These are phyloP conservation scores for Erigeron canadensis DNA, from an alignment of 129 eudicot species.

Conservation along the genomic window DNA sequence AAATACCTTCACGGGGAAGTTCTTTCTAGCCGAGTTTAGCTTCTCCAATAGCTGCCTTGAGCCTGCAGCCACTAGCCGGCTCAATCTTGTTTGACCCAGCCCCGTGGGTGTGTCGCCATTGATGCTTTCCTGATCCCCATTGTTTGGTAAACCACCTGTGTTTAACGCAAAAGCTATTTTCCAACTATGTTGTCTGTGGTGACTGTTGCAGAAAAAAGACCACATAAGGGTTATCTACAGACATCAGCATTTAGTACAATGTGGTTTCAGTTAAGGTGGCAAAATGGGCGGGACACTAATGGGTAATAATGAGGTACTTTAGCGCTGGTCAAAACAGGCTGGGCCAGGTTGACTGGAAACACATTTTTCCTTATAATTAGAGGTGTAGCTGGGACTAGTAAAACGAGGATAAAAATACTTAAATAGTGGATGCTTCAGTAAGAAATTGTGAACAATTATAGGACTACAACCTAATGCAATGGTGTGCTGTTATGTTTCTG, in stretches of 20 bases:
- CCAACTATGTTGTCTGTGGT: slow-evolving; percentile 24
- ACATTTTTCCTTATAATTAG: background rate
- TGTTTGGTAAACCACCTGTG: slow-evolving; percentile 60
- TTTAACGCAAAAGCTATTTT: slow-evolving; percentile 64
- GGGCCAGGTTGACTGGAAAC: background rate
- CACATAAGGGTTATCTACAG: background rate
- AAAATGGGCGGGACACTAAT: background rate
- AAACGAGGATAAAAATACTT: no score
- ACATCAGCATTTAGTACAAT: slow-evolving; percentile 2
- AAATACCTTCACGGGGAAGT: slow-evolving; percentile 93
- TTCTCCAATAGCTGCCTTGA: slow-evolving; percentile 71
- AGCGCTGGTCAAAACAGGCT: background rate
- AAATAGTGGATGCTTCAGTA: no score
- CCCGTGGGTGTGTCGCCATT: slow-evolving; percentile 45
- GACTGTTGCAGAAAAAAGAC: slow-evolving; percentile 37
- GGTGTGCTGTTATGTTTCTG: no score
- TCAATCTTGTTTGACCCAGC: slow-evolving; percentile 81
- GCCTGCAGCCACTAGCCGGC: slow-evolving; percentile 74
- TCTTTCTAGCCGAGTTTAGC: slow-evolving; percentile 77
- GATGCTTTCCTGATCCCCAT: slow-evolving; percentile 46
- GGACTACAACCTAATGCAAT: no score
- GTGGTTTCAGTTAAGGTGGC: background rate
- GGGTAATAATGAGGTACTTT: background rate
- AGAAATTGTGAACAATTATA: no score
- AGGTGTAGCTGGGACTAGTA: no score